Percentiles rank a stretch among this genome's conserved stretches.
These are phyloP conservation scores for Farysia itapuensis DNA, from an alignment of 1,284 basidiomycete species.

Conservation along the genomic window DNA sequence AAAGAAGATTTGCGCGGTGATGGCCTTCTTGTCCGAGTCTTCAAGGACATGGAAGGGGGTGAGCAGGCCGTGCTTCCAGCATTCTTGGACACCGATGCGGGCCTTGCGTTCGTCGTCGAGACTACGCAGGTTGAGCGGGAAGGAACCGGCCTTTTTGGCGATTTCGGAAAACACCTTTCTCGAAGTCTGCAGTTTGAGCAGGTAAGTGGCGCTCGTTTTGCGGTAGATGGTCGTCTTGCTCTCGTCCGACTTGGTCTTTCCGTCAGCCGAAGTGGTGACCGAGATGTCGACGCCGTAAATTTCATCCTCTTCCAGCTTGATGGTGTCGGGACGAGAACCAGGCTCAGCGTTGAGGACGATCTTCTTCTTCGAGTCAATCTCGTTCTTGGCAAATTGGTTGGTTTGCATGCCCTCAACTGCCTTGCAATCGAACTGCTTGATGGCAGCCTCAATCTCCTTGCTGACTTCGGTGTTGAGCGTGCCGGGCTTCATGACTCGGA, in stretches of 20 bases:
- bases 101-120: conserved; percentile 94
- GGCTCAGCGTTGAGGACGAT: conserved; percentile 50
- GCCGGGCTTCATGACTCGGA: conserved; percentile 65
- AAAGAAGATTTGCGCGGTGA: conserved; percentile 84
- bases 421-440: conserved; percentile 59
- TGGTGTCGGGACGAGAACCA: conserved; percentile 44
- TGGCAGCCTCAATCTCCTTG: conserved; percentile 75
- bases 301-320: conserved; percentile 73
- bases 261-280: conserved; percentile 62
- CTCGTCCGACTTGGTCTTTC: conserved; percentile 75
- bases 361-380: conserved; percentile 65
- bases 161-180: conserved; percentile 92
- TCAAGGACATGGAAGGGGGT: conserved; percentile 79
- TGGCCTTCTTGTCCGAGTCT: conserved; percentile 42
- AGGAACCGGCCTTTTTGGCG: conserved; percentile 93
- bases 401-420: conserved; percentile 70
- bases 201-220: conserved; percentile 81
- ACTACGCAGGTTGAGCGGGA: conserved; percentile 93
- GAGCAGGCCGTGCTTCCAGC: conserved; percentile 85
- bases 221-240: conserved; percentile 91
- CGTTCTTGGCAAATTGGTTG: conserved; percentile 93
- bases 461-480: conserved; percentile 94
- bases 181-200: conserved; percentile 96
- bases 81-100: conserved; percentile 92
- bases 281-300: conserved; percentile 95